phyloP scores from a whole-genome alignment of 2,329 filamentous ascomycete species.

The Akanthomyces uredinophilus region DNA sequence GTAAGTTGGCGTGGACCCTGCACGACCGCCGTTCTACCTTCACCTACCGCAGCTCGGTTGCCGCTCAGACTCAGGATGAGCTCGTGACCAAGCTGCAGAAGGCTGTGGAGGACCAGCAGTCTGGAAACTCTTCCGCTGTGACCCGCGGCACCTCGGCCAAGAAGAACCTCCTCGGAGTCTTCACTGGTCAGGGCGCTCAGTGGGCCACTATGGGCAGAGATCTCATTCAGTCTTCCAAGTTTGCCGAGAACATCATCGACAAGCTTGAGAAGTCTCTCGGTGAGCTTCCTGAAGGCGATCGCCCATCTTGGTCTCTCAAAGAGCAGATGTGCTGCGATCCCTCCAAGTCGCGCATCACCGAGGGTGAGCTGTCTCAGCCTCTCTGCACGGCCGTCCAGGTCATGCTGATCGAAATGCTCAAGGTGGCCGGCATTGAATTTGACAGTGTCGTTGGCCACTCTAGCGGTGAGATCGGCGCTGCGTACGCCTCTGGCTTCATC shows the following conservation, averaged over 20 bases:
- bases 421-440: constrained; percentile 28
- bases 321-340: constrained; percentile 21
- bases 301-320: constrained; percentile 24
- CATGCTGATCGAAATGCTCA: constrained; percentile 24
- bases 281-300: constrained; percentile 19
- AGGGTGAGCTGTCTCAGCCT: constrained; percentile 28
- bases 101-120: constrained; percentile 17
- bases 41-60: constrained; percentile 17
- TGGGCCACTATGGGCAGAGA: constrained; percentile 29
- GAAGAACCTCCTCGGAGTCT: constrained; percentile 18
- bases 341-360: constrained; percentile 16
- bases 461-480: constrained; percentile 46
- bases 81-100: constrained; percentile 14
- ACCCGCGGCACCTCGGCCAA: constrained; percentile 12
- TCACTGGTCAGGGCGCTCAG: constrained; percentile 32
- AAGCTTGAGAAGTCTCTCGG: constrained; percentile 22
- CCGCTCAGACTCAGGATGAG: constrained; percentile 13
- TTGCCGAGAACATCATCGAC: constrained; percentile 16
- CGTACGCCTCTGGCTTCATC: constrained; percentile 43
- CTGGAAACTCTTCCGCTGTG: constrained; percentile 11
- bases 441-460: constrained; percentile 42
- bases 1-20: constrained; percentile 19
- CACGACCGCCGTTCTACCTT: constrained; percentile 17
- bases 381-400: constrained; percentile 28
- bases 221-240: constrained; percentile 19